Evolutionary conservation across 2,329 filamentous ascomycete species (phyloP).

Genomic region (Aspergillus cejpii): DNA sequence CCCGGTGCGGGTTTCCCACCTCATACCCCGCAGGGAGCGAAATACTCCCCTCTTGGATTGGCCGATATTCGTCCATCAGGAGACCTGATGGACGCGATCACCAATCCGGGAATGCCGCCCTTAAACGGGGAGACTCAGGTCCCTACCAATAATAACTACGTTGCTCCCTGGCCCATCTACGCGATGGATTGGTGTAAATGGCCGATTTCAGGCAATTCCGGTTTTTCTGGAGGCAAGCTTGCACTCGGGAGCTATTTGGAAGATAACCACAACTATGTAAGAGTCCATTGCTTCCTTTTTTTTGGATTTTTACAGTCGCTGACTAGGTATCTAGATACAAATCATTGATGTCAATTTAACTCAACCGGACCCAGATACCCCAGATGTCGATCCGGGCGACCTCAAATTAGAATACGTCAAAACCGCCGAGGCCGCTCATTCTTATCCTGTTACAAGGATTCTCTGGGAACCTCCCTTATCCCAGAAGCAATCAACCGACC

Average conservation of each 20-base stretch:
- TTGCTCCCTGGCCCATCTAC: constrained; percentile 92
- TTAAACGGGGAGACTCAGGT: constrained; percentile 62
- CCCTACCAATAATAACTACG: constrained; percentile 77
- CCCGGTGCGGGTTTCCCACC: constrained; percentile 41
- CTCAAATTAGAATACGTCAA: constrained; percentile 75
- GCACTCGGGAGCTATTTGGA: constrained; percentile 94
- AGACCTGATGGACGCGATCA: constrained; percentile 67
- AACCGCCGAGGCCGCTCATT: constrained; percentile 92
- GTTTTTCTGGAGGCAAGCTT: constrained; percentile 73
- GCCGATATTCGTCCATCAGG: constrained; percentile 85
- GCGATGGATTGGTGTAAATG: constrained; percentile 99
- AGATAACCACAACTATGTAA: constrained; percentile 95
- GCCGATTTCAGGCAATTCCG: constrained; percentile 60
- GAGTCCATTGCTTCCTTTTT: constrained; percentile 7
- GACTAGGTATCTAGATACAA: constrained; percentile 64
- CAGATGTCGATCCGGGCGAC: constrained; percentile 61
- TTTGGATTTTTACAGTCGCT: constrained; percentile 10
- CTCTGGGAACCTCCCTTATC: constrained; percentile 94
- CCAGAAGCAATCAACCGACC: constrained; percentile 89
- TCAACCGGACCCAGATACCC: constrained; percentile 62
- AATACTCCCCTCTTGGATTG: constrained; percentile 82
- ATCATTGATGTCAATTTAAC: constrained; percentile 82
- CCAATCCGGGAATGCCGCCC: constrained; percentile 51
- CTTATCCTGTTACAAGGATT: constrained; percentile 91
- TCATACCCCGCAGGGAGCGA: constrained; percentile 53